These are phyloP conservation scores for Barnettozyma siamensis DNA, from an alignment of 805 yeast species.

Conservation along the genomic window DNA sequence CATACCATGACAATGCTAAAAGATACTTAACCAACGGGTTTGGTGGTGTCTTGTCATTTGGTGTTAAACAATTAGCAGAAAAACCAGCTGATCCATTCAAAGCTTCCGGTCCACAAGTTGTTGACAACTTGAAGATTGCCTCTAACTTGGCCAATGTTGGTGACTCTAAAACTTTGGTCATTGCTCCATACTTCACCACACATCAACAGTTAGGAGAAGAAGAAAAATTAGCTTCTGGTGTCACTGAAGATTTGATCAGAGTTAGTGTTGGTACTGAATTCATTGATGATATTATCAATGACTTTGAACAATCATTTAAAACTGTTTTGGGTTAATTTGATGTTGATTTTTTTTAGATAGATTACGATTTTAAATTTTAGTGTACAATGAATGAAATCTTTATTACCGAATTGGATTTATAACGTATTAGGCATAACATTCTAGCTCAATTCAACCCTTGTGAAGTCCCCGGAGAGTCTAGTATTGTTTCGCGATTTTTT, in stretches of 20 bases:
- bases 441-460: too few species aligned
- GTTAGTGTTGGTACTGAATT: slow-evolving; percentile 88
- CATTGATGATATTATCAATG: slow-evolving; percentile 85
- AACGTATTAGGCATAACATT: too few species aligned
- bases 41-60: slow-evolving; percentile 87
- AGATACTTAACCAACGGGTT: slow-evolving; percentile 75
- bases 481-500: neutral
- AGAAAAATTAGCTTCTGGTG: slow-evolving; percentile 81
- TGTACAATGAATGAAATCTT: too few species aligned
- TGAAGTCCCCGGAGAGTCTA: too few species aligned
- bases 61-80: slow-evolving; percentile 63
- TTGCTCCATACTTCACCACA: slow-evolving; percentile 94
- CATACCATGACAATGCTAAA: slow-evolving; percentile 74
- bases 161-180: slow-evolving; percentile 90
- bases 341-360: too few species aligned
- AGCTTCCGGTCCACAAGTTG: slow-evolving; percentile 78
- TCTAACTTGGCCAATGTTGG: slow-evolving; percentile 96
- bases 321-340: slow-evolving; percentile 37
- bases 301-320: slow-evolving; percentile 81
- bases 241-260: slow-evolving; percentile 81
- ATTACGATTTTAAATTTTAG: too few species aligned
- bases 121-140: slow-evolving; percentile 77
- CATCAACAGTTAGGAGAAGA: slow-evolving; percentile 85
- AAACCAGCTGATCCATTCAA: slow-evolving; percentile 55
- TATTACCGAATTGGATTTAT: too few species aligned